Percentiles rank a stretch among this genome's conserved stretches.
Conservation (phyloP, 352 stramenopile genomes). For the Pythium sukuiense region DNA sequence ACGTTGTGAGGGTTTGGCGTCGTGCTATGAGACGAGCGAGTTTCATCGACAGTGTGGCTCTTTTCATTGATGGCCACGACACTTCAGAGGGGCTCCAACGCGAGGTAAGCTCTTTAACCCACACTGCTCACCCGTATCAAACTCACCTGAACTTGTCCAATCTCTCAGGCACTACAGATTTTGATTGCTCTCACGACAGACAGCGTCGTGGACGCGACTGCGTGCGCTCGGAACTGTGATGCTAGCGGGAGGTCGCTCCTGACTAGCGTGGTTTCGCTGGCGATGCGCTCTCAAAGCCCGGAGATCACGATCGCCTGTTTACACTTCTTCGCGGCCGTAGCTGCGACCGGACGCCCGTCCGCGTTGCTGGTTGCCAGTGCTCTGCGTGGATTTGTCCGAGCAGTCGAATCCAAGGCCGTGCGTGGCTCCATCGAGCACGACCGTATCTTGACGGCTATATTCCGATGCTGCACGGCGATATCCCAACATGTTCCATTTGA, state of each 20-base stretch:
- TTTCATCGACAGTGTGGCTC: neutral
- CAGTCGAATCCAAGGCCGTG: neutral
- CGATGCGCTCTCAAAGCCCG: neutral
- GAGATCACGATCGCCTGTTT: neutral
- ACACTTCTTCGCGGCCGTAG: neutral
- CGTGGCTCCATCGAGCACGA: neutral
- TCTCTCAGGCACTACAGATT: constrained; percentile 2
- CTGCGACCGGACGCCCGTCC: neutral
- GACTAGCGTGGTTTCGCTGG: neutral
- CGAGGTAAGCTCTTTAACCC: neutral
- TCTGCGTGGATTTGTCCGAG: neutral
- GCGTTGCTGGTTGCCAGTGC: neutral
- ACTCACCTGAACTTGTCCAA: neutral
- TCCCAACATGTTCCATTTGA: neutral
- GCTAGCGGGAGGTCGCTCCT: neutral
- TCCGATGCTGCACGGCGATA: constrained; percentile 1
- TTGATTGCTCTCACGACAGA: neutral
- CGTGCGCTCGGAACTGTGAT: neutral
- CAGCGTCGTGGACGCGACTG: constrained; percentile 14
- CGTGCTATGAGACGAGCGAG: neutral
- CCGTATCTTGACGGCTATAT: neutral
- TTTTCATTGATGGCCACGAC: neutral
- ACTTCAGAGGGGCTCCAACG: neutral
- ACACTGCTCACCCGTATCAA: neutral
- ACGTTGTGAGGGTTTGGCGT: neutral